Conservation (phyloP, 2,329 filamentous ascomycete species). For the Diaporthe amygdali region DNA sequence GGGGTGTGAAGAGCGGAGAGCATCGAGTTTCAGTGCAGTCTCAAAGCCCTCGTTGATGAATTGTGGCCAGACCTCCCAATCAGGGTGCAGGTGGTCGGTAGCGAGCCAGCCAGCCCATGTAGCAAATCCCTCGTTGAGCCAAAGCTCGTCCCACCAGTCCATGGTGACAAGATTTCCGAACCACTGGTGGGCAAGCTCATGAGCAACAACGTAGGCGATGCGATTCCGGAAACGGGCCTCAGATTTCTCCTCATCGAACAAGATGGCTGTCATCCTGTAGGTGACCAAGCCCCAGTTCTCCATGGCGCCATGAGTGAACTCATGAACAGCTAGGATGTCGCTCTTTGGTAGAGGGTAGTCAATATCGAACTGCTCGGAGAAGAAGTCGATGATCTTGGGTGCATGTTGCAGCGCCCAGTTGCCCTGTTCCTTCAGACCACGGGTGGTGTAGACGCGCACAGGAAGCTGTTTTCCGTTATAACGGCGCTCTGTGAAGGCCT, state of each 20-base stretch:
- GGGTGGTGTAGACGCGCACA: conserved; percentile 94
- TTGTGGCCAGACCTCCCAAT: conserved; percentile 98
- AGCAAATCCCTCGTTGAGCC: conserved; percentile 97
- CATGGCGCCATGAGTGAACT: conserved; percentile 89
- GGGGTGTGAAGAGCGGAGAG: conserved; percentile 88
- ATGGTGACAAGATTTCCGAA: conserved; percentile 97
- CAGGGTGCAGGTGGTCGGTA: conserved; percentile 88
- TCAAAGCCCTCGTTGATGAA: conserved; percentile 96
- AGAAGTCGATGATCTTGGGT: conserved; percentile 93
- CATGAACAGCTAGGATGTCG: conserved; percentile 88
- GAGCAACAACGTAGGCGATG: conserved; percentile 96
- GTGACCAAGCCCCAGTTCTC: conserved; percentile 98
- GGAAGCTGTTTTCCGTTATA: conserved; percentile 93
- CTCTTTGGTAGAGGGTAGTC: conserved; percentile 94
- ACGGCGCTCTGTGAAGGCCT: conserved; percentile 85
- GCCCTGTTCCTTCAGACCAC: conserved; percentile 91
- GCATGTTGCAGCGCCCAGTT: conserved; percentile 89
- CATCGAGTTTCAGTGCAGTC: conserved; percentile 87
- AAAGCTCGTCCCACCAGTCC: conserved; percentile 98
- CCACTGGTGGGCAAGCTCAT: conserved; percentile 98
- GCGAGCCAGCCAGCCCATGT: conserved; percentile 98
- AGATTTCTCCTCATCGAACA: conserved; percentile 94
- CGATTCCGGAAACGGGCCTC: conserved; percentile 91
- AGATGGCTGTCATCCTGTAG: conserved; percentile 90
- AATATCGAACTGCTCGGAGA: conserved; percentile 91